Conservation (phyloP, 352 stramenopile genomes). For the Globisporangium barbulae region DNA sequence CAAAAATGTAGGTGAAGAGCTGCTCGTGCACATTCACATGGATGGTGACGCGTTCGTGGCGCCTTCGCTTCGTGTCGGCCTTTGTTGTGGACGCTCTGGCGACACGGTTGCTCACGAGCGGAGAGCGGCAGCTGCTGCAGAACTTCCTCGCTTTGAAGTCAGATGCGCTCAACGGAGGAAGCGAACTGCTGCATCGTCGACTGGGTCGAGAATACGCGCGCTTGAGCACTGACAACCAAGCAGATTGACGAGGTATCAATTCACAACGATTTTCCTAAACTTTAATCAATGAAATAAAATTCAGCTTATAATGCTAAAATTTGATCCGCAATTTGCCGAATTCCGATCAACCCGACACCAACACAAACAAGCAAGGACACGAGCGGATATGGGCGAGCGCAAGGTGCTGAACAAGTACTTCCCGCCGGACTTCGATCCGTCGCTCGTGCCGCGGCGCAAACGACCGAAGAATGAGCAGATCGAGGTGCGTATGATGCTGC, state of each 20-base stretch:
- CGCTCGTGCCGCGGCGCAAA: conserved; percentile 92
- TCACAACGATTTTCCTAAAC: not conserved
- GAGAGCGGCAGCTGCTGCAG: not conserved
- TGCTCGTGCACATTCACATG: not conserved
- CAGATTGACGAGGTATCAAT: not conserved
- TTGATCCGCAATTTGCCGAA: not conserved
- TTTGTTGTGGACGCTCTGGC: not conserved
- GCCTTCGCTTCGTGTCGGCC: not conserved
- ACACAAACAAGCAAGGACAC: not conserved
- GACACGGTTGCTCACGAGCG: not conserved
- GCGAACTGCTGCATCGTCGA: not conserved
- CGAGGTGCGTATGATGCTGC: conserved; percentile 99
- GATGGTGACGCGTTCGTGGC: not conserved
- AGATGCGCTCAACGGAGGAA: not conserved
- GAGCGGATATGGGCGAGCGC: conserved; percentile 94
- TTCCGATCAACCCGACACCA: no score
- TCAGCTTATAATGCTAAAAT: no score
- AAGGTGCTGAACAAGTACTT: conserved; percentile 99
- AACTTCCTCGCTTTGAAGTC: not conserved
- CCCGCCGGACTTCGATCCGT: conserved; percentile 98
- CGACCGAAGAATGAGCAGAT: conserved; percentile 95
- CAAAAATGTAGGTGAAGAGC: not conserved
- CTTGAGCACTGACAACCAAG: no score
- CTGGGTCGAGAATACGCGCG: no score
- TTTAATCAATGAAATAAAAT: not conserved